Percentiles rank a stretch among this genome's conserved stretches.
Evolutionary conservation across 2,329 filamentous ascomycete genomes (phyloP).

Genomic region (Fusarium sp.): DNA sequence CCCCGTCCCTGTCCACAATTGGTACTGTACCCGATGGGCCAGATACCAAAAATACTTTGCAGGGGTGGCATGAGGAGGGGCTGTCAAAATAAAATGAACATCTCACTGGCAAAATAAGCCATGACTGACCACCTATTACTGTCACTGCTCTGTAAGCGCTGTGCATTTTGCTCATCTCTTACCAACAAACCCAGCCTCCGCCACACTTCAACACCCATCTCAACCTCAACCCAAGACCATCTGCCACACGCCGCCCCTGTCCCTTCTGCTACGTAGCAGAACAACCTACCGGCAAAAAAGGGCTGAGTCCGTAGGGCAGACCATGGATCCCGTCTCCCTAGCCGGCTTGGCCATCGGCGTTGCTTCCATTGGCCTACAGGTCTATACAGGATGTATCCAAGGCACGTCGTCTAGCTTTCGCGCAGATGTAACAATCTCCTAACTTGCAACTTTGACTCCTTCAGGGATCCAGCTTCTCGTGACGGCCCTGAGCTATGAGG

Average conservation of each 20-base stretch:
- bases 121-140: not conserved
- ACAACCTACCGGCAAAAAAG: conserved; percentile 10
- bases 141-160: not conserved
- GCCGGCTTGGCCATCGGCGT: conserved; percentile 58
- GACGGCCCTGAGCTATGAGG: conserved; percentile 60
- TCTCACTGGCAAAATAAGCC: not conserved
- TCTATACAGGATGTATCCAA: conserved; percentile 60
- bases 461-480: conserved; percentile 60
- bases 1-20: not conserved
- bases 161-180: not conserved
- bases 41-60: not conserved
- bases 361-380: conserved; percentile 58
- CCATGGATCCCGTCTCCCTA: conserved; percentile 58
- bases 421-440: not conserved
- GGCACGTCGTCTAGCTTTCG: conserved; percentile 34
- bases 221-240: not conserved
- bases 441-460: not conserved
- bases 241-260: not conserved
- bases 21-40: not conserved
- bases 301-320: not conserved
- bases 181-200: conserved; percentile 8
- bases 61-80: not conserved
- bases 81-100: not conserved
- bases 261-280: not conserved
- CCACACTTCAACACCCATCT: not conserved